Evolutionary conservation across 106 monocot species (phyloP).

Genomic region (Allium cepa): DNA sequence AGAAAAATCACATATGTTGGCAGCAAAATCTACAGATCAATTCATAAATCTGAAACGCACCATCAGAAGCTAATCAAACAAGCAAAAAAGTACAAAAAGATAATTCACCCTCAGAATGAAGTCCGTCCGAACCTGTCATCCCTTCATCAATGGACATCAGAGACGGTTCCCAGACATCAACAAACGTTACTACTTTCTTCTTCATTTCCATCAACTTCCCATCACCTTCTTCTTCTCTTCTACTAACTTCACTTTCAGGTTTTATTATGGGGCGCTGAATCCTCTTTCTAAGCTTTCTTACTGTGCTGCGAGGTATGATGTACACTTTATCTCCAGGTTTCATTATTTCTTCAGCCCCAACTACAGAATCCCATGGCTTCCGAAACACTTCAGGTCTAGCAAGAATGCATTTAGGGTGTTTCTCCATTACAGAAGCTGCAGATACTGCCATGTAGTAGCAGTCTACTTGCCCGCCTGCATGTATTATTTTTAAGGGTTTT

Average conservation of each 20-base stretch:
- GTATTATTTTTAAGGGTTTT: conserved; percentile 1
- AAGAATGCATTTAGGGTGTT: not conserved
- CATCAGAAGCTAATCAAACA: too few species aligned
- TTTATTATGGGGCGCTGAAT: not conserved
- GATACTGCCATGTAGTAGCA: conserved; percentile 10
- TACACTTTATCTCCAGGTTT: conserved; percentile 8
- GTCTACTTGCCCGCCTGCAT: conserved; percentile 1
- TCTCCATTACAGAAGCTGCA: not conserved
- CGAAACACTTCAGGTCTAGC: conserved; percentile 3
- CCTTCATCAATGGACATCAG: conserved; percentile 1
- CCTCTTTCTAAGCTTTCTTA: conserved; percentile 6
- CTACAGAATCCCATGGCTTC: conserved; percentile 2
- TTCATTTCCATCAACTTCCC: not conserved
- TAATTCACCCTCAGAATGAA: too few species aligned
- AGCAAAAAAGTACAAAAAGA: too few species aligned
- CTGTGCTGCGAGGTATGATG: conserved; percentile 1
- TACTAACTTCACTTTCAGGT: too few species aligned
- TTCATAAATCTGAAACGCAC: too few species aligned
- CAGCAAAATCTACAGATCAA: too few species aligned
- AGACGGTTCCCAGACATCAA: conserved; percentile 4
- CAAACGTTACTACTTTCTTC: conserved; percentile 6
- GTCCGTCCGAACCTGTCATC: too few species aligned
- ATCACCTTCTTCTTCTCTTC: not conserved
- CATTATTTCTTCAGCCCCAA: conserved; percentile 3
- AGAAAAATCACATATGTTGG: too few species aligned